Evolutionary conservation across 208 protist species (phyloP).

Genomic region (Acanthamoeba sp.): DNA sequence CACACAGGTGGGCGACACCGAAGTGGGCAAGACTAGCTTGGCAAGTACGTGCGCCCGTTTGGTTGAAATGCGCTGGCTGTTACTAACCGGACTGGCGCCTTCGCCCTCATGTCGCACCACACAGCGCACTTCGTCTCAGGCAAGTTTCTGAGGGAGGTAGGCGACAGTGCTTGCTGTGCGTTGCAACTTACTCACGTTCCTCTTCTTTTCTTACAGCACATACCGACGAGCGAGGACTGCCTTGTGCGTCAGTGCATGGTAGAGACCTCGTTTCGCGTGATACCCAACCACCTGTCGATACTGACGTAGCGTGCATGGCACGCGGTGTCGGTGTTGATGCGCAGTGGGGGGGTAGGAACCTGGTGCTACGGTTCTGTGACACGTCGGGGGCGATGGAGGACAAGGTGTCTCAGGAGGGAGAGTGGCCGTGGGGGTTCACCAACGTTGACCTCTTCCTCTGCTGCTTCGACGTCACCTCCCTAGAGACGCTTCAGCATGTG

Average conservation of each 20-base stretch:
- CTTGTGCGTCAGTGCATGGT: constrained; percentile 4
- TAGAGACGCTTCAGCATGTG: background rate
- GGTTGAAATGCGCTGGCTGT: no score
- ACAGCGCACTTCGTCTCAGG: constrained; percentile 13
- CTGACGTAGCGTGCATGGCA: background rate
- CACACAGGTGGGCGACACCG: background rate
- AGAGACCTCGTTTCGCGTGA: background rate
- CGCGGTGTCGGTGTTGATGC: background rate
- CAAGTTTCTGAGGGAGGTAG: constrained; percentile 38
- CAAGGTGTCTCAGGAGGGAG: background rate
- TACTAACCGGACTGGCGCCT: no score
- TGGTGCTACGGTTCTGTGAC: constrained; percentile 3
- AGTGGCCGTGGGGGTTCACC: constrained; percentile 21
- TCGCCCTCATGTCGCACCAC: background rate
- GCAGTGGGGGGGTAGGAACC: background rate
- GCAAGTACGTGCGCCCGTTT: background rate
- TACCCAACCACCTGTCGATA: background rate
- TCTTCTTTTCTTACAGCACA: background rate
- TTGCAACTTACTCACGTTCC: background rate
- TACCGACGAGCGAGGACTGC: constrained; percentile 27
- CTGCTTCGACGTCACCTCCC: constrained; percentile 17
- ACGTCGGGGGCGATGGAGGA: constrained; percentile 36
- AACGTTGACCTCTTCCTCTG: constrained; percentile 23
- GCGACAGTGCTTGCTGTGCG: background rate
- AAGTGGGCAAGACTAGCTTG: background rate